Evolutionary conservation across 2,329 filamentous ascomycete species (phyloP), one percentile per base, ranked within the genome.

Genomic region (Ploettnerulaceae sp.): DNA sequence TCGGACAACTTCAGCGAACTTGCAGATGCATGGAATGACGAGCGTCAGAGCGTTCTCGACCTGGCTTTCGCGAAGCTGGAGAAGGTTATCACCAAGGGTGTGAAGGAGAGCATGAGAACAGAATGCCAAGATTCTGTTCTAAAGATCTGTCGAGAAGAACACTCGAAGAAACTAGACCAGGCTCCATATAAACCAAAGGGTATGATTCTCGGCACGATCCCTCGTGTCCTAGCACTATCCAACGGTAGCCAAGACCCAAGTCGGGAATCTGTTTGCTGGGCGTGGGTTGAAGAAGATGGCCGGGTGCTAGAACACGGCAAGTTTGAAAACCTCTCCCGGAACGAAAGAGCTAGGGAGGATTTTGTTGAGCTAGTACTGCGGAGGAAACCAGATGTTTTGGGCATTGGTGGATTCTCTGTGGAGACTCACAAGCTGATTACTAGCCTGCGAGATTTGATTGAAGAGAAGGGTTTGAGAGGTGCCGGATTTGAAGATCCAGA

Each of bases 1-100:
- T 96, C 90, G 0, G 93, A 98, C 66, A 95, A 95, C 67, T 93
- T 89, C 65, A 96, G 90, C 61, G 90, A 95, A 61, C 77, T 93
- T 35, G 93, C 93, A 3, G 91, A 97, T 67, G 86, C 89, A 7
- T 98, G 93, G 93, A 95, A 96, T 57, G 78, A 83, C 37, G 81
- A 95, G 59, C 84, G 93, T 26, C 82, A 84, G 55, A 89, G 94
- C 60, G 84, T 94, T 1, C 71, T 98, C 39, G 87, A 95, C 57
- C 65, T 83, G 45, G 89, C 90, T 0, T 81, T 95, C 49, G 72
- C 76, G 7, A 95, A 91, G 64, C 74, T 98, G 33, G 86, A 95
- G 58, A 82, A 77, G 57, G 73, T 94, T 55, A 90, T 97, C 58
- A 80, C 86, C 48, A 93, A 91, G 64, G 89, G 89, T 48, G 89